Evolutionary conservation across 2,329 filamentous ascomycete species (phyloP).

Genomic region (Botrytis cinerea): DNA sequence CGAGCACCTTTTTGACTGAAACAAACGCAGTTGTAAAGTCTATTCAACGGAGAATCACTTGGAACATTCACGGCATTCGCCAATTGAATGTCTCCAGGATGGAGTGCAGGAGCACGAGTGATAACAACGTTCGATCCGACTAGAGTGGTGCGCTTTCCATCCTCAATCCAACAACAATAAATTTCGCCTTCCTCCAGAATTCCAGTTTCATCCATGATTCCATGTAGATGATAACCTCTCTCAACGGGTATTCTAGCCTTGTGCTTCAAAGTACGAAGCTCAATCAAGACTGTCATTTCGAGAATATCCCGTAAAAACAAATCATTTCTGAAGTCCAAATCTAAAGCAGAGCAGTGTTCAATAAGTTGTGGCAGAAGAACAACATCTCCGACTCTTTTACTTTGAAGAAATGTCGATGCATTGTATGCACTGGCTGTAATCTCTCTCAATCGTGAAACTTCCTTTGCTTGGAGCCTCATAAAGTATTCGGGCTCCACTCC

Average conservation of each 20-base stretch:
- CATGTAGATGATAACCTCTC: slow-evolving; percentile 74
- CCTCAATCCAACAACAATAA: slow-evolving; percentile 58
- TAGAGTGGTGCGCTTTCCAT: slow-evolving; percentile 33
- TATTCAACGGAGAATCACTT: slow-evolving; percentile 57
- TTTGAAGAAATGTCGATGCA: slow-evolving; percentile 65
- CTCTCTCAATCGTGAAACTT: slow-evolving; percentile 58
- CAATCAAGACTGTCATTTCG: slow-evolving; percentile 68
- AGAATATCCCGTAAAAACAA: slow-evolving; percentile 69
- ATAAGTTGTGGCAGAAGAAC: slow-evolving; percentile 65
- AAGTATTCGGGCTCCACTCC: slow-evolving; percentile 61
- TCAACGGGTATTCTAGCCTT: slow-evolving; percentile 72
- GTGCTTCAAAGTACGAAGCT: slow-evolving; percentile 75
- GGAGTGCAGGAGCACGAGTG: slow-evolving; percentile 77
- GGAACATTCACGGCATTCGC: slow-evolving; percentile 64
- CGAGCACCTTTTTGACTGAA: slow-evolving; percentile 72
- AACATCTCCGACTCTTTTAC: slow-evolving; percentile 60
- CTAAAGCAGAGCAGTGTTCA: slow-evolving; percentile 56
- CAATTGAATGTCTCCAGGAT: slow-evolving; percentile 77
- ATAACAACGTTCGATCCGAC: slow-evolving; percentile 51
- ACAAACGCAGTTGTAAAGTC: slow-evolving; percentile 71
- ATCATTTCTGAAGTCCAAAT: slow-evolving; percentile 67
- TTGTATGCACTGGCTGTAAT: slow-evolving; percentile 61
- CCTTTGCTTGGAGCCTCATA: slow-evolving; percentile 61
- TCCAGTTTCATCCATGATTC: slow-evolving; percentile 80
- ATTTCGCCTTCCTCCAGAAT: slow-evolving; percentile 67